Base-by-base conservation (phyloP, 441 rosid species). In the Croton setiger region DNA sequence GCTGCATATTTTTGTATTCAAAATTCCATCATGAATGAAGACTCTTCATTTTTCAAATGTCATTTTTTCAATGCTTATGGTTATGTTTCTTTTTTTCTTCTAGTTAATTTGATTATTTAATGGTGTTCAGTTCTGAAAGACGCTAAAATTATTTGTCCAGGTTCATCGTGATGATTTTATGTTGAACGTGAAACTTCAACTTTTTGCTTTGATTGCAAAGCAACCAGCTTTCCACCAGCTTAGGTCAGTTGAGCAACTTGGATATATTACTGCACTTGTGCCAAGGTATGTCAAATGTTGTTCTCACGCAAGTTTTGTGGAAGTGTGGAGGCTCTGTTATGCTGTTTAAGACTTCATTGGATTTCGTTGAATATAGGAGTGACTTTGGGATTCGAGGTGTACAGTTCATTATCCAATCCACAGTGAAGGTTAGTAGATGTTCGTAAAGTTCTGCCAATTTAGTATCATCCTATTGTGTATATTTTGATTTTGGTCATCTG, bases 181-280 rank as follows among this genome's bases (percentile, higher is more conserved):
- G 63, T 68, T 81, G 85, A 92, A 92, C 61, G 90, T 81, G 68
- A 86, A 86, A 73, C 93, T 90, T 77, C 89, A 86, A 82, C 97
- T 90, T 67, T 81, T 92, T 76, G 83, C 81, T 72, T 83, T 88
- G 17, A 73, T 82, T 44, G 93, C 95, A 74, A 92, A 90, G 82
- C 93, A 87, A 79, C 81, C 93, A 20, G 87, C 96, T 73, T 92
- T 88, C 81, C 95, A 92, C 83, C 96, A 92, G 83, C 98, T 92
- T 78, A 83, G 98, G 80, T 80, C 95, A 13, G 88, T 92, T n/a
- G 95, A 92, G 83, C 98, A 90, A 75, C 95, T 90, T 70, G 96
- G 98, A 43, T 92, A 92, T 79, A 86, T 88, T 70, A 86, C 95
- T 27, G 82, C 52, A 13, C 95, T 92, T 36, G 68, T 71, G 78